These are phyloP conservation scores for Cytospora piceicola DNA, from an alignment of 2,329 filamentous ascomycete genomes.

Conservation along the genomic window DNA sequence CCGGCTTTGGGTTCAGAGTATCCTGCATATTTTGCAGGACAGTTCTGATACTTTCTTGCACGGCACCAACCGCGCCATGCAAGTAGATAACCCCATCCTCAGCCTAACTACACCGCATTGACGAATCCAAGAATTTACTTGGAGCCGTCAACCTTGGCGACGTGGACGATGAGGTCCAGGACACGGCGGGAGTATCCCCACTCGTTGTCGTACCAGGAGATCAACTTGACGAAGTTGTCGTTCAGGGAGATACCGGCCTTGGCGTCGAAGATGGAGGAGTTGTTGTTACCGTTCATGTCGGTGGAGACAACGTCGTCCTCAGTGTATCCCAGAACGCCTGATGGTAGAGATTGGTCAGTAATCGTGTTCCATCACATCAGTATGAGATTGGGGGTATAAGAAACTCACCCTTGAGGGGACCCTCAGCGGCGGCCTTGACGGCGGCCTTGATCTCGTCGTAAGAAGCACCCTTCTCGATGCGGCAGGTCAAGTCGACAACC, in stretches of 20 bases:
- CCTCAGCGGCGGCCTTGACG: conserved; percentile 85
- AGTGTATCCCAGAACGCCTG: conserved; percentile 89
- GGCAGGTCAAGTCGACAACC: conserved; percentile 95
- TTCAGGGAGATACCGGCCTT: conserved; percentile 99
- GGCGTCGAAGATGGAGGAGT: conserved; percentile 98
- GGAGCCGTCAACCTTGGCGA: conserved; percentile 74
- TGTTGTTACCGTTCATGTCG: conserved; percentile 88
- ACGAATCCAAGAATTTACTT: conserved; percentile 44
- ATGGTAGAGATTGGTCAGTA: conserved; percentile 25
- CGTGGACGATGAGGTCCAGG: conserved; percentile 78
- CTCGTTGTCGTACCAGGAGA: conserved; percentile 99
- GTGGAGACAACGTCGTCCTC: conserved; percentile 96
- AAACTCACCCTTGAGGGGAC: conserved; percentile 78
- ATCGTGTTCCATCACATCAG: background rate
- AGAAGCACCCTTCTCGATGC: conserved; percentile 84
- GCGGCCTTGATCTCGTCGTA: conserved; percentile 93
- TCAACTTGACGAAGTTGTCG: conserved; percentile 98
- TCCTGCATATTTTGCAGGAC: conserved; percentile 1
- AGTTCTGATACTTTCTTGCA: background rate
- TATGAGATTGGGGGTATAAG: background rate
- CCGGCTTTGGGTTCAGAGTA: conserved; percentile 10
- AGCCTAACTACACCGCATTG: conserved; percentile 25
- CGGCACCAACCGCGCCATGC: conserved; percentile 5
- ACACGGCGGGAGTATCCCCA: conserved; percentile 99
- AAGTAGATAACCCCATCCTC: conserved; percentile 9